phyloP scores from a whole-genome alignment of 2,329 filamentous ascomycete genomes.

The Fusarium kyushuense region DNA sequence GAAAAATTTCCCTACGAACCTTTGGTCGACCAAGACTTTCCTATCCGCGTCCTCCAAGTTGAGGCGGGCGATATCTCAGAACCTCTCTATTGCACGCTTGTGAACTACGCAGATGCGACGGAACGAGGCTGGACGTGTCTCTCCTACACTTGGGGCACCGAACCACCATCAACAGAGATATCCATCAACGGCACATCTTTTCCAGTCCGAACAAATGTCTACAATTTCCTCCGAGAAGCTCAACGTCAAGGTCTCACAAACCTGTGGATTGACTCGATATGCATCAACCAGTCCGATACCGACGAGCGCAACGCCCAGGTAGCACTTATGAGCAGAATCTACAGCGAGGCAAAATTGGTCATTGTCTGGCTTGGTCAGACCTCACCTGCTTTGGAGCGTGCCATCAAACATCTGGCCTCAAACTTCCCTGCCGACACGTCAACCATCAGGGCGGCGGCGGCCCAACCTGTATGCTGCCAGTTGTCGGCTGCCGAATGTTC shows the following conservation, averaged over 20 bases:
- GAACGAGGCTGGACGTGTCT: neutral
- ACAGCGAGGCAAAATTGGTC: neutral
- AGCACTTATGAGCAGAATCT: neutral
- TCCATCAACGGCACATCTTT: neutral
- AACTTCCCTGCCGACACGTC: neutral
- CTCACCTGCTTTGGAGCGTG: neutral
- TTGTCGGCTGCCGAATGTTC: neutral
- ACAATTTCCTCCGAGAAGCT: neutral
- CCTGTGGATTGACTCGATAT: slow-evolving; percentile 1
- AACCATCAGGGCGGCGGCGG: neutral
- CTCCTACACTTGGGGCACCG: neutral
- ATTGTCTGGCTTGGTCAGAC: neutral
- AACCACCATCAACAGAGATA: neutral
- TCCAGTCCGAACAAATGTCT: neutral
- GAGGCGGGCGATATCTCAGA: neutral
- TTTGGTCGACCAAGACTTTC: neutral
- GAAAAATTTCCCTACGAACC: neutral
- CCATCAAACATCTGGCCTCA: neutral
- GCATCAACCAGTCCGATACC: neutral
- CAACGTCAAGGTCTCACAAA: neutral
- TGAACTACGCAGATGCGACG: neutral
- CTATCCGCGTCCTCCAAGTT: neutral
- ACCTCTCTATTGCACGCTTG: neutral
- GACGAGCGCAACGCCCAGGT: neutral
- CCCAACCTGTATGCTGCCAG: neutral